Percentiles rank a stretch among this genome's conserved stretches.
phyloP scores from a whole-genome alignment of 495 filamentous ascomycete genomes.

The Friedmanniomyces simplex region DNA sequence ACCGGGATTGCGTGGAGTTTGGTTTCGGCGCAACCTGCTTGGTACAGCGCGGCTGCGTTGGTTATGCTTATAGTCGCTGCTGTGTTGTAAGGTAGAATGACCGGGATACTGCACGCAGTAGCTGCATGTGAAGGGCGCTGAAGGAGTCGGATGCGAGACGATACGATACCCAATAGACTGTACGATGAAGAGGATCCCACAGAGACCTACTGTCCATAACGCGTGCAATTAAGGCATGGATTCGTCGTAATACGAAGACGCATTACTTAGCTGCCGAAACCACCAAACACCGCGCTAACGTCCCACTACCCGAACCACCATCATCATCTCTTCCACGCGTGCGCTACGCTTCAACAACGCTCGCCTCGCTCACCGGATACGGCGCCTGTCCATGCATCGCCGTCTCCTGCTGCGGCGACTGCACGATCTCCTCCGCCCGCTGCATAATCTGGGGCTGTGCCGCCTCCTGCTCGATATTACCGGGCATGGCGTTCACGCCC shows the following conservation, averaged over 20 bases:
- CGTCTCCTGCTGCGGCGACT: neutral
- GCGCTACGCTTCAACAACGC: neutral
- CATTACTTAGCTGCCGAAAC: too few relatives aligned
- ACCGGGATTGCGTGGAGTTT: neutral
- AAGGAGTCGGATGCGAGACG: neutral
- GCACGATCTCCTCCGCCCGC: conserved; percentile 2
- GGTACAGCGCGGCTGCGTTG: conserved; percentile 4
- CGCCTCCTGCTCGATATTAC: conserved; percentile 3
- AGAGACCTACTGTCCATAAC: too few relatives aligned
- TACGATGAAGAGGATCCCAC: neutral
- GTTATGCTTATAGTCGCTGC: neutral
- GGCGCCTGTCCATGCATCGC: neutral
- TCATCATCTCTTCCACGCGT: neutral
- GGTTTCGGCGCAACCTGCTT: conserved; percentile 1
- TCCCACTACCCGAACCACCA: neutral
- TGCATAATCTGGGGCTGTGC: conserved; percentile 3
- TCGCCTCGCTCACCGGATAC: neutral
- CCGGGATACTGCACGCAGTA: too few relatives aligned
- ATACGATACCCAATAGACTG: neutral
- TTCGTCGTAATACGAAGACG: too few relatives aligned
- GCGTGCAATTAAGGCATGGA: too few relatives aligned
- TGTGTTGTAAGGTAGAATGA: neutral
- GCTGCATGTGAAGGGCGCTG: too few relatives aligned
- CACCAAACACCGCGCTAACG: neutral
- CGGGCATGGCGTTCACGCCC: conserved; percentile 25